Conservation (phyloP, 768 basidiomycete genomes). For the Russula compacta region DNA sequence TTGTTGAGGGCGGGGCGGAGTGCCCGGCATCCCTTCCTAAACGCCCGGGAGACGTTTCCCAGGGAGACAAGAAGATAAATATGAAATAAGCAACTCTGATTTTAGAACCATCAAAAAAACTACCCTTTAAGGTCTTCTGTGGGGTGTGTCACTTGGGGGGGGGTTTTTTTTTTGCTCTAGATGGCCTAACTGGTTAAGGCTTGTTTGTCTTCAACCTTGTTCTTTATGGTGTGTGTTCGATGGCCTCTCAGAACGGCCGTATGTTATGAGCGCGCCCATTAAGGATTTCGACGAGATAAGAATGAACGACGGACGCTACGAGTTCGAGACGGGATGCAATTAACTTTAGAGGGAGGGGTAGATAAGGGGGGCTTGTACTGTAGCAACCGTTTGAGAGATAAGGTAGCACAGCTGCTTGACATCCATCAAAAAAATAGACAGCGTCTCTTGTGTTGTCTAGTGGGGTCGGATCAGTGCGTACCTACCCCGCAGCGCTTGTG, state of each 20-base stretch:
- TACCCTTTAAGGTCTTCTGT: too few relatives aligned
- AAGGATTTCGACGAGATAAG: neutral
- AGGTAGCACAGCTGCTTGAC: neutral
- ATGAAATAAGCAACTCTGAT: too few relatives aligned
- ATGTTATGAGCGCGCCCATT: neutral
- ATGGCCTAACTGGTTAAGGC: too few relatives aligned
- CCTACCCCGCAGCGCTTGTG: conserved; percentile 1
- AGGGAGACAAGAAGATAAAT: neutral
- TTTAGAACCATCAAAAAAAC: too few relatives aligned
- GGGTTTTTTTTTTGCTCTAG: neutral
- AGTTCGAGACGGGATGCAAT: neutral
- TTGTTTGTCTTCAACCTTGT: neutral
- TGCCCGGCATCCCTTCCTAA: neutral
- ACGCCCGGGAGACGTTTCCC: neutral
- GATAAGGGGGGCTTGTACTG: neutral
- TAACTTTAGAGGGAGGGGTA: neutral
- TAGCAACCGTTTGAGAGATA: neutral
- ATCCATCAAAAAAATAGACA: neutral
- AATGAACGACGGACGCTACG: neutral
- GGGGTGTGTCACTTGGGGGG: too few relatives aligned
- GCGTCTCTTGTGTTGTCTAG: neutral
- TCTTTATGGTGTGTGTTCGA: neutral
- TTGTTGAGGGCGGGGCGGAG: neutral
- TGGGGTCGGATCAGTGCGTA: neutral
- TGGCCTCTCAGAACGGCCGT: neutral